These are phyloP conservation scores for Rhizoclosmatium sp. DNA, from an alignment of 192 early-diverging fungal genomes.

Conservation along the genomic window DNA sequence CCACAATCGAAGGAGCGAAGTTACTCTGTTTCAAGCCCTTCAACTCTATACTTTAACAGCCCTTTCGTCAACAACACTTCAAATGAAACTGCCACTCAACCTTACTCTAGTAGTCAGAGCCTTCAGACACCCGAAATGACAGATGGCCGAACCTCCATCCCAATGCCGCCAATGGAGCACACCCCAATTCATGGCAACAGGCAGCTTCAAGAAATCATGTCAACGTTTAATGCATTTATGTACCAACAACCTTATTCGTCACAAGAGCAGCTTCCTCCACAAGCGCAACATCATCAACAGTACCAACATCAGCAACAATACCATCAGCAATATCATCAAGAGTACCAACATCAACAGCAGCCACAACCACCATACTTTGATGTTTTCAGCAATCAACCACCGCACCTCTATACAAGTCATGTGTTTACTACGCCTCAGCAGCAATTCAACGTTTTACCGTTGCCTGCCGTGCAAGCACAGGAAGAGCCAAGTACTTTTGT, in stretches of 20 bases:
- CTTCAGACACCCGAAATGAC: not conserved
- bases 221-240: not conserved
- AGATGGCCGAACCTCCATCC: too few species aligned
- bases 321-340: not conserved
- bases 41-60: too few species aligned
- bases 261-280: not conserved
- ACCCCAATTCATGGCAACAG: not conserved
- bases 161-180: not conserved
- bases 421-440: not conserved
- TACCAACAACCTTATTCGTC: not conserved
- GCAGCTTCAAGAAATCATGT: not conserved
- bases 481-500: not conserved
- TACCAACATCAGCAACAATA: not conserved
- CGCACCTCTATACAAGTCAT: too few species aligned
- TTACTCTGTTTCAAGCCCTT: too few species aligned
- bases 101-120: not conserved
- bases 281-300: not conserved
- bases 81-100: not conserved
- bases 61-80: not conserved
- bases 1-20: too few species aligned
- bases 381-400: too few species aligned
- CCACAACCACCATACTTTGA: not conserved
- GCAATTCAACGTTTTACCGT: not conserved
- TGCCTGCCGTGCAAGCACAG: not conserved
- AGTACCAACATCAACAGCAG: not conserved